Conservation (phyloP, 805 yeast genomes). For the Nakazawaea ernobii region DNA sequence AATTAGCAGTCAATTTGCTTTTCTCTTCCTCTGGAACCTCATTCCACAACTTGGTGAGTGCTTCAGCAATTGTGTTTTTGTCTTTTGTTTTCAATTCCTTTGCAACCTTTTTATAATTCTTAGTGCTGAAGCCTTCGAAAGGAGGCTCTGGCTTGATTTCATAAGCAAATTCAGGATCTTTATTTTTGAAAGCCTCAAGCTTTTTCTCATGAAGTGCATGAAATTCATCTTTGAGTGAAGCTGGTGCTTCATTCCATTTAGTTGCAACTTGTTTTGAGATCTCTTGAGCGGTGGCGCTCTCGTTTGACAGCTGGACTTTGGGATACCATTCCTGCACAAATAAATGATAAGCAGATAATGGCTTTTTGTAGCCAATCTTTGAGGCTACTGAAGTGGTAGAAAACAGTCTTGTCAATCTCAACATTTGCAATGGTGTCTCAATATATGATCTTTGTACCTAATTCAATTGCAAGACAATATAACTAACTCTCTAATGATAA, state of each 20-base stretch:
- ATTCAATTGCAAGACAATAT: background rate
- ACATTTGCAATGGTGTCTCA: too few relatives aligned
- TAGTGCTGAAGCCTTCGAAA: background rate
- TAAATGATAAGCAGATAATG: background rate
- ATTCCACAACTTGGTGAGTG: background rate
- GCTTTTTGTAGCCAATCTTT: constrained; percentile 5
- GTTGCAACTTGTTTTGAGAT: background rate
- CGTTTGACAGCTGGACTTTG: background rate
- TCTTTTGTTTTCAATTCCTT: background rate
- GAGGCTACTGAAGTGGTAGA: background rate
- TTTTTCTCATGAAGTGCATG: background rate
- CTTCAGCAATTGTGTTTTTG: background rate
- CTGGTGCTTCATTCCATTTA: constrained; percentile 1
- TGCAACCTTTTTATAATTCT: background rate
- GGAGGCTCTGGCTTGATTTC: constrained; percentile 4
- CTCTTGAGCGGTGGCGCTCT: background rate
- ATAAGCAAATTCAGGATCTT: constrained; percentile 5
- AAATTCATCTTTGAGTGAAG: background rate
- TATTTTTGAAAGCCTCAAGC: constrained; percentile 2
- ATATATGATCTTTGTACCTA: background rate
- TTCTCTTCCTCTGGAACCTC: background rate
- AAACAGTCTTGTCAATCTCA: constrained; percentile 1
- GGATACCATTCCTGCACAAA: background rate
- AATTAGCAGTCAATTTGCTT: background rate
- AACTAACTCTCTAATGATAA: background rate